Base-by-base conservation (phyloP, 75 land plant genomes). In the Larix kaempferi region DNA sequence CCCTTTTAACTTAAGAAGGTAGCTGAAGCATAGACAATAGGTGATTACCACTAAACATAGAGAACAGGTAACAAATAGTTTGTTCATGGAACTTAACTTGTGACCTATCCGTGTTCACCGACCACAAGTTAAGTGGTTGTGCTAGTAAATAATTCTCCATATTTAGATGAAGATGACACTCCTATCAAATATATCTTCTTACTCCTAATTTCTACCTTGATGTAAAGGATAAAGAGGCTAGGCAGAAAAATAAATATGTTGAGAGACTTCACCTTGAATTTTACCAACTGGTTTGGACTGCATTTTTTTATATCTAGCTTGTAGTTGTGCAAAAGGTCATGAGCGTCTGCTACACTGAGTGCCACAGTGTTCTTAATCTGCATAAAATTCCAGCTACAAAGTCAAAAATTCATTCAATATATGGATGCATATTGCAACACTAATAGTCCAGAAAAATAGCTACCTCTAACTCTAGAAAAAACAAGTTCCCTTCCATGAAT, bases 401-500 rank as follows among this genome's bases (percentile, higher is more conserved):
- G 6, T 5, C 14, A 52, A 72, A 55, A 74, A 74, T 27, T 49
- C 10, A 49, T 49, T 49, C 54, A 49, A 49, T 49, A 41, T 21
- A 11, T 41, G n/a, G 25, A 41, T 69, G 23, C n/a, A 69, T 13
- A 21, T n/a, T 69, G 3, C 21, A n/a, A 21, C 13, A 69, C n/a
- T 22, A 15, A n/a, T 69, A 19, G 21, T 69, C 49, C 25, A 41
- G 25, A 22, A 41, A 69, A 69, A 39, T 17, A 17, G 35, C 39
- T 2, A 13, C 16, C 29, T 64, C 6, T 29, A 64, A 21, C 21
- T 8, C 10, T 7, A 10, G 41, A 21, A 37, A 17, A 69, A 69
- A 55, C 25, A 21, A 56, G 37, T 76, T 73, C 91, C 98, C 93
- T 93, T 91, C 90, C 89, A 95, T 76, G 84, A 82, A 86, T 95